A percentile compares a stretch with the other conserved stretches of the same genome.
Evolutionary conservation across 2,329 filamentous ascomycete genomes (phyloP).

Genomic region (Coniochaeta sp.): DNA sequence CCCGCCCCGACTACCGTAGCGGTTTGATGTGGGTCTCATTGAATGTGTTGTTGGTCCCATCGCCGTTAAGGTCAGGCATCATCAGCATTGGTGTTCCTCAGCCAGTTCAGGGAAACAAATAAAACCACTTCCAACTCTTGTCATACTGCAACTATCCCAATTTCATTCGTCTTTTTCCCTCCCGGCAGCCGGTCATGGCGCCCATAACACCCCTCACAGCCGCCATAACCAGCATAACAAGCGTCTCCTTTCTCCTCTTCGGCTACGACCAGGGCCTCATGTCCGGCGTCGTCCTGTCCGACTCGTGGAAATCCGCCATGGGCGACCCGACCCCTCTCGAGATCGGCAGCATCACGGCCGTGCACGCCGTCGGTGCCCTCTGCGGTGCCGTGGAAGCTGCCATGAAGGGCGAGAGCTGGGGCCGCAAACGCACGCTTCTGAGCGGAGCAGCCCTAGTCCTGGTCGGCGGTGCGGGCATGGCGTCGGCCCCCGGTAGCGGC

Average conservation of each 20-base stretch:
- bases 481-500: conserved; percentile 5
- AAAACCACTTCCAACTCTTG: too few relatives aligned
- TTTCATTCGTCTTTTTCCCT: too few relatives aligned
- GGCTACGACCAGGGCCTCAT: not conserved
- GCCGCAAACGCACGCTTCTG: conserved; percentile 19
- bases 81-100: too few relatives aligned
- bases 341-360: conserved; percentile 20
- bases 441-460: conserved; percentile 14
- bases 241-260: not conserved
- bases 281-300: not conserved
- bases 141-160: too few relatives aligned
- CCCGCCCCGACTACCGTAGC: not conserved
- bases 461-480: conserved; percentile 17
- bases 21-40: not conserved
- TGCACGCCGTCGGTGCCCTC: conserved; percentile 20
- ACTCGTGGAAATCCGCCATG: conserved; percentile 12
- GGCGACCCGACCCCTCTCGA: conserved; percentile 14
- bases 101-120: too few relatives aligned
- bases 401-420: conserved; percentile 16
- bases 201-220: not conserved
- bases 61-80: too few relatives aligned
- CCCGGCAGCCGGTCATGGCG: not conserved
- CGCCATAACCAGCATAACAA: not conserved
- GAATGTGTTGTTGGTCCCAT: not conserved
- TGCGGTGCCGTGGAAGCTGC: conserved; percentile 18